Conservation (phyloP, 768 basidiomycete species). For the Termitomyces sp. region DNA sequence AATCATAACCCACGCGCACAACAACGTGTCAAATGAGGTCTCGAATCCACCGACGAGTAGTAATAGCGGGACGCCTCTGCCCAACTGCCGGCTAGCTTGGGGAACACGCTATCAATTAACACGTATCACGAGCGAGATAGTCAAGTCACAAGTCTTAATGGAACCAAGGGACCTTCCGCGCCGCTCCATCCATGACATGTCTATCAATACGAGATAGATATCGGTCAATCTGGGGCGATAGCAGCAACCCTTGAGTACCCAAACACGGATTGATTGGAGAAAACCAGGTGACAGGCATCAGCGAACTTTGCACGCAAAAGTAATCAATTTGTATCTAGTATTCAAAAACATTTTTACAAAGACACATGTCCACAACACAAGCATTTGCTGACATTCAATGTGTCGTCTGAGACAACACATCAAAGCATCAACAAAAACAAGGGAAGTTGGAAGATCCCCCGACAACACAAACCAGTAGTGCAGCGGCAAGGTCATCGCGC, state of each 20-base stretch:
- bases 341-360: background rate
- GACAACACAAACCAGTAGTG: slow-evolving; percentile 60
- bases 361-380: background rate
- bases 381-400: slow-evolving; percentile 10
- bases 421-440: slow-evolving; percentile 12
- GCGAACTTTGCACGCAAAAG: background rate
- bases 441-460: slow-evolving; percentile 37
- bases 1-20: background rate
- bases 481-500: slow-evolving; percentile 52
- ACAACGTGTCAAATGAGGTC: background rate
- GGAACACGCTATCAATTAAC: background rate
- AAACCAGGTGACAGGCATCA: background rate
- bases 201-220: background rate
- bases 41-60: background rate
- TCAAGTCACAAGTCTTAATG: background rate
- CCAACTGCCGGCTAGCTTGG: background rate
- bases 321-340: background rate
- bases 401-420: slow-evolving; percentile 2
- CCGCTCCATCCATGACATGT: background rate
- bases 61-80: background rate
- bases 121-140: background rate
- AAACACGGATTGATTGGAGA: background rate
- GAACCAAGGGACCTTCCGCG: background rate
- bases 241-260: background rate
- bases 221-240: background rate